These are phyloP conservation scores for Pythium coloratum DNA, from an alignment of 352 stramenopile species.

Conservation along the genomic window DNA sequence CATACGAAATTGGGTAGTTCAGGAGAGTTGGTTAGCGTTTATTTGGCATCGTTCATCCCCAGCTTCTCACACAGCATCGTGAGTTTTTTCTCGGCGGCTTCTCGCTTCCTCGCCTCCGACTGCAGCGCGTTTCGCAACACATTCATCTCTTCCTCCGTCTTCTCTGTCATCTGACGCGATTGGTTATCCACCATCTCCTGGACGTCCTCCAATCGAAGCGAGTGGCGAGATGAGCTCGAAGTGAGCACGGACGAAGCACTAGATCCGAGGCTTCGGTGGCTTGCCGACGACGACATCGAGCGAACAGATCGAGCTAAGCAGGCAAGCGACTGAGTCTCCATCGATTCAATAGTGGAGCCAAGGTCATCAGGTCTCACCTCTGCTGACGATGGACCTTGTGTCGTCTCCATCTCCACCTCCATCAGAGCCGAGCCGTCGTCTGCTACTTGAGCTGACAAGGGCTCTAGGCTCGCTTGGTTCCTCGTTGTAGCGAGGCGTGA, in stretches of 20 bases:
- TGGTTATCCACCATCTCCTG: conserved; percentile 42
- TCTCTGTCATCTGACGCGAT: conserved; percentile 32
- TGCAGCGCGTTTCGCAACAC: conserved; percentile 30
- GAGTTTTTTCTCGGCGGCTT: conserved; percentile 43
- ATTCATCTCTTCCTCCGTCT: conserved; percentile 32
- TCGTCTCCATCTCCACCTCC: conserved; percentile 3
- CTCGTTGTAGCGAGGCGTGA: conserved; percentile 35
- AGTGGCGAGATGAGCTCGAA: conserved; percentile 16
- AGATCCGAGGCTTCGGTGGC: conserved; percentile 14
- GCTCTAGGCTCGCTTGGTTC: conserved; percentile 1
- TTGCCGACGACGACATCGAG: conserved; percentile 10
- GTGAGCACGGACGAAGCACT: conserved; percentile 26
- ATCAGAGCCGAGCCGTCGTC: not conserved
- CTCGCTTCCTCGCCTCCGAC: conserved; percentile 37
- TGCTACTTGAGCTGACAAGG: conserved; percentile 9
- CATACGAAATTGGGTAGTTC: not conserved
- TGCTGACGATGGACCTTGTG: conserved; percentile 12
- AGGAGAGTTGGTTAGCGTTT: conserved; percentile 12
- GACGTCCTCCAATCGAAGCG: conserved; percentile 35
- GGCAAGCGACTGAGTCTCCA: not conserved
- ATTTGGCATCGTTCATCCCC: conserved; percentile 27
- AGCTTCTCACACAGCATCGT: conserved; percentile 49
- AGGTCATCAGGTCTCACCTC: not conserved
- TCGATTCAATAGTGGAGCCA: not conserved
- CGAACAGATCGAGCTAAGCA: conserved; percentile 7